These are phyloP conservation scores for Rhododendron molle DNA, from an alignment of 148 eudicot genomes.

Conservation along the genomic window DNA sequence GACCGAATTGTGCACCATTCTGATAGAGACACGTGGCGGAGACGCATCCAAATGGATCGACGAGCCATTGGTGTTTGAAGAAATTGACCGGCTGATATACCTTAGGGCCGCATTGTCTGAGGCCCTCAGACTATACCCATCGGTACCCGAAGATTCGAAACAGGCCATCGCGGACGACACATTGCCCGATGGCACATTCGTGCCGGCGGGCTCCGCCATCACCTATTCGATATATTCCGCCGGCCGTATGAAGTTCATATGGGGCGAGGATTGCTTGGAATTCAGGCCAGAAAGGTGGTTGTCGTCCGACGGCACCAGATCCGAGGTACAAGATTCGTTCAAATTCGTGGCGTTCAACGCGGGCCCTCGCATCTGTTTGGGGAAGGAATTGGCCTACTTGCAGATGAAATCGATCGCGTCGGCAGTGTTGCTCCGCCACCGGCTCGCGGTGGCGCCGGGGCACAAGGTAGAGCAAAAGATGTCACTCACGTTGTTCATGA, in stretches of 20 bases:
- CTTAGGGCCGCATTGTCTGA: slow-evolving; percentile 84
- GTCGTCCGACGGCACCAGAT: slow-evolving; percentile 40
- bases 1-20: slow-evolving; percentile 53
- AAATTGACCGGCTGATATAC: slow-evolving; percentile 62
- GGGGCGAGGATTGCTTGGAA: slow-evolving; percentile 83
- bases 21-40: slow-evolving; percentile 65
- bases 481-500: slow-evolving; percentile 85
- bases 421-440: slow-evolving; percentile 69
- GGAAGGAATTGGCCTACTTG: slow-evolving; percentile 77
- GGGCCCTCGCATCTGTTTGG: slow-evolving; percentile 83
- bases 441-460: slow-evolving; percentile 54
- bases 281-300: slow-evolving; percentile 86
- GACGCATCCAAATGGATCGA: slow-evolving; percentile 55
- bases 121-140: slow-evolving; percentile 77
- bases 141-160: slow-evolving; percentile 84
- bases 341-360: slow-evolving; percentile 83
- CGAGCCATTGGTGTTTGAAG: slow-evolving; percentile 68
- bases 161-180: slow-evolving; percentile 62
- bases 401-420: slow-evolving; percentile 89
- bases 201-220: slow-evolving; percentile 70
- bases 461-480: slow-evolving; percentile 89
- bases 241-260: slow-evolving; percentile 71
- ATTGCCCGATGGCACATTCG: slow-evolving; percentile 77
- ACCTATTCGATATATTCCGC: slow-evolving; percentile 81
- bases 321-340: slow-evolving; percentile 47